Conservation (phyloP, 179 eudicot species). For the Corrigiola litoralis region DNA sequence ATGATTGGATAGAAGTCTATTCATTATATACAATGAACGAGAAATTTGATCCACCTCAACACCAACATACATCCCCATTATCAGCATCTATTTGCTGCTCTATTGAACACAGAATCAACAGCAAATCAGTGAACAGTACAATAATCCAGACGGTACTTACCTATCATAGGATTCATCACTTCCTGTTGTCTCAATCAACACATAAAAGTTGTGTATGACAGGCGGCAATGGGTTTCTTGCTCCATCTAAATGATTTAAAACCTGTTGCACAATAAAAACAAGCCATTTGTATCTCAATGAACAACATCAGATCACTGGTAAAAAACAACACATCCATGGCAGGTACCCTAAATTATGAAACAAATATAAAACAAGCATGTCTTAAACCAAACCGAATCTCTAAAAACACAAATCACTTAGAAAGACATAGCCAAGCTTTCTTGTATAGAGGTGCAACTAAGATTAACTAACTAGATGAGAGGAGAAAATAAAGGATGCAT, state of each 20-base stretch:
- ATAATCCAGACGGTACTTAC: conserved; percentile 37
- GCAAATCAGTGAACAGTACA: not conserved
- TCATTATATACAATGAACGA: not conserved
- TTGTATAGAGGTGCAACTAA: too few relatives aligned
- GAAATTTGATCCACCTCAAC: not conserved
- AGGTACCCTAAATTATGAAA: not conserved
- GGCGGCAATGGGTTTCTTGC: conserved; percentile 85
- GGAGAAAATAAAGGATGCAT: too few relatives aligned
- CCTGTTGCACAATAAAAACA: conserved; percentile 47
- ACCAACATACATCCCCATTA: not conserved
- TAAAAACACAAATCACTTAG: not conserved
- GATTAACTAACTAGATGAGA: too few relatives aligned
- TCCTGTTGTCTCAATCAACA: conserved; percentile 94
- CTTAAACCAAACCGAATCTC: too few relatives aligned
- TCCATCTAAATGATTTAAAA: conserved; percentile 70
- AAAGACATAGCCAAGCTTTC: too few relatives aligned
- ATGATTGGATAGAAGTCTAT: too few relatives aligned
- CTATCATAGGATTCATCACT: conserved; percentile 84
- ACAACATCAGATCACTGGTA: not conserved
- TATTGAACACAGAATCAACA: not conserved
- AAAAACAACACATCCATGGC: not conserved
- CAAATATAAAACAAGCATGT: not conserved
- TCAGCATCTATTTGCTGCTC: not conserved
- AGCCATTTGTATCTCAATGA: conserved; percentile 1
- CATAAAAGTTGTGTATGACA: conserved; percentile 68